Base-by-base conservation (phyloP, 2,329 filamentous ascomycete species). In the Stylonectria norvegica region DNA sequence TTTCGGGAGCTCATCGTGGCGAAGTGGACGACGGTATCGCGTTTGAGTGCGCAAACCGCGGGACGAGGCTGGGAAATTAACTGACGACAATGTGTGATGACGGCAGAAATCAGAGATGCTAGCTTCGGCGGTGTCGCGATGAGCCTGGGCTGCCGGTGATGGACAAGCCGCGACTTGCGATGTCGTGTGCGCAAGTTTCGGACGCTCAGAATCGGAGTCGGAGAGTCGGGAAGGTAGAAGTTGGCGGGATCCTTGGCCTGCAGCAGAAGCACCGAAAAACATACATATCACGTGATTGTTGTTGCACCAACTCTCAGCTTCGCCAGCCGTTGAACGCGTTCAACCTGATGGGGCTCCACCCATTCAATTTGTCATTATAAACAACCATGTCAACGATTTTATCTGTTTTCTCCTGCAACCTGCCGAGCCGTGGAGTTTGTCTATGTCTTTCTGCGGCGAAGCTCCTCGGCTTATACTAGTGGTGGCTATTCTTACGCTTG, bases 1-100 rank as follows among this genome's bases (percentile, higher is more conserved):
- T 79, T 79, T 51, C 71, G 67, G 48, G 71, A 51, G 48, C 57
- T 64, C 54, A 57, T 57, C 47, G 38, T 39, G 46, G 47, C 48
- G 47, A 42, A 45, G 35, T 35, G 32, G 30, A 20, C 9, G 14
- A 20, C 14, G 30, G 5, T 11, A 34, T 51, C 49, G 51, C 45
- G 52, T 48, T 50, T 48, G 42, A 50, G 41, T 45, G 22, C 22
- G 22, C 22, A 25, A 25, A 7, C 12, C 12, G 8, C 8, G 22
- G 12, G 22, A 25, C 8, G 22, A 25, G 22, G 8, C 7, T 8
- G 12, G 22, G 22, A 12, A 7, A 12, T 25, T 25, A 25, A 8
- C 22, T 7, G 8, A 25, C 22, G 7, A 12, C 22, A 25, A 25
- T n/a, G n/a, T n/a, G n/a, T n/a, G n/a, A n/a, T n/a, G n/a, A n/a